Base-by-base conservation (phyloP, 768 basidiomycete species). In the Tephrocybe sp. region DNA sequence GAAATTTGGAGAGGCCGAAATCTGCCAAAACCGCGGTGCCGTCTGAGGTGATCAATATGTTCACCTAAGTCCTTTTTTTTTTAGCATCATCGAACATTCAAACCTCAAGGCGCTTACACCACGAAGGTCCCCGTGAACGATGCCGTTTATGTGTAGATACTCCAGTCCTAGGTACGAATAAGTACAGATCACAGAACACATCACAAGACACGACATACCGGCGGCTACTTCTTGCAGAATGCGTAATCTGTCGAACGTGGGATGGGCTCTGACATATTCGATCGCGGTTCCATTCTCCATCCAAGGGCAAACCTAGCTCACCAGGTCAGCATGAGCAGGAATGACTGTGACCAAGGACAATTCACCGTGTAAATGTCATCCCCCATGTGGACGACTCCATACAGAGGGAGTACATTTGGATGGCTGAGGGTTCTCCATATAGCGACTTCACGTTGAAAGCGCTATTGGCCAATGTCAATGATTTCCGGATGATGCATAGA, bases 401-500 rank as follows among this genome's bases (percentile, higher is more conserved):
- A 73, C 8, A 74, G 50, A 4, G 68, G 64, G 4, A 74, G 62
- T 18, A 74, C 64, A 47, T 78, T 72, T 11, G 64, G 61, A 57
- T 78, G 75, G 11, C 69, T 56, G 21, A 80, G 62, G 18, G 63
- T 61, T 47, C 73, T 65, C 74, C 74, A 78, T 39, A 71, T 70
- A 21, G 68, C 62, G 1, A 76, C 71, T 56, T 77, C 73, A 42
- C 68, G 63, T 58, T 73, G 62, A 55, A 78, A 75, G 10, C 69
- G 67, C 76, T 79, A 44, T 30, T 5, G 28, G 28, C 28, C 7
- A 5, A 12, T 30, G 5, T 12, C 5, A 12, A 5, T 30, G 28
- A 30, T 30, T 6, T 30, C 7, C 12, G 32, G 42, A 37, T 8
- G 14, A 39, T 26, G 38, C 34, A 36, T 15, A 18, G 53, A n/a